phyloP scores from a whole-genome alignment of 2,329 filamentous ascomycete genomes.

The Dothidotthia symphoricarpi region DNA sequence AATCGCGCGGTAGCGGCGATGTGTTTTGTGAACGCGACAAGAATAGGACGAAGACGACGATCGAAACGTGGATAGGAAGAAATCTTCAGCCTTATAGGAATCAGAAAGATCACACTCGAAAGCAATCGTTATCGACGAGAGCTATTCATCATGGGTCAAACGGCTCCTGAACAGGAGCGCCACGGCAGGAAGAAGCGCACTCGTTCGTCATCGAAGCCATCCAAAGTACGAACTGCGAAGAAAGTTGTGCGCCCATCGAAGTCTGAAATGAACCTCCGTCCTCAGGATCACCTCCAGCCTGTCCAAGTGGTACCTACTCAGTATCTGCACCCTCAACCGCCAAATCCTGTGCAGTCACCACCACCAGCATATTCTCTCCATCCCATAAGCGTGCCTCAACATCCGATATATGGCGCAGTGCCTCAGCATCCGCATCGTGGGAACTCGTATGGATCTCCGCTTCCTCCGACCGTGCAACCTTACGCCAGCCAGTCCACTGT shows the following conservation, averaged over 20 bases:
- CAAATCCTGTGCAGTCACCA: conserved; percentile 7
- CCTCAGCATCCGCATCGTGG: conserved; percentile 18
- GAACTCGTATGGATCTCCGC: conserved; percentile 15
- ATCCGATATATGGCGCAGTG: conserved; percentile 21
- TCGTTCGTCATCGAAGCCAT: conserved; percentile 6
- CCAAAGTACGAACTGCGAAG: conserved; percentile 1
- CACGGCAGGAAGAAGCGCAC: conserved; percentile 5
- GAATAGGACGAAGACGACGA: too few species aligned
- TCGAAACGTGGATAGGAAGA: too few species aligned
- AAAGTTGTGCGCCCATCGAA: conserved; percentile 6
- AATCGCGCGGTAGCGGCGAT: too few species aligned
- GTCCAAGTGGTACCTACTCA: conserved; percentile 14
- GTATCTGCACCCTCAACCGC: conserved; percentile 8
- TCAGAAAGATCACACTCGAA: too few species aligned
- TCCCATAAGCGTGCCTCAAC: conserved; percentile 14
- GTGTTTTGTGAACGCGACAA: too few species aligned
- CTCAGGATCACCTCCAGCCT: conserved; percentile 5
- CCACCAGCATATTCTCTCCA: conserved; percentile 12
- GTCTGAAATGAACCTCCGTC: conserved; percentile 1
- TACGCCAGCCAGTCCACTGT: conserved; percentile 21
- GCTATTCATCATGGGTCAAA: too few species aligned
- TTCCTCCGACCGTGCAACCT: conserved; percentile 15
- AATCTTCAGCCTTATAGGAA: too few species aligned
- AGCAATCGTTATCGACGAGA: too few species aligned
- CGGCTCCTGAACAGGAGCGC: background rate